Percentiles rank a stretch among this genome's conserved stretches.
phyloP scores from a whole-genome alignment of 257 asterid species.

The Handroanthus guayacan region DNA sequence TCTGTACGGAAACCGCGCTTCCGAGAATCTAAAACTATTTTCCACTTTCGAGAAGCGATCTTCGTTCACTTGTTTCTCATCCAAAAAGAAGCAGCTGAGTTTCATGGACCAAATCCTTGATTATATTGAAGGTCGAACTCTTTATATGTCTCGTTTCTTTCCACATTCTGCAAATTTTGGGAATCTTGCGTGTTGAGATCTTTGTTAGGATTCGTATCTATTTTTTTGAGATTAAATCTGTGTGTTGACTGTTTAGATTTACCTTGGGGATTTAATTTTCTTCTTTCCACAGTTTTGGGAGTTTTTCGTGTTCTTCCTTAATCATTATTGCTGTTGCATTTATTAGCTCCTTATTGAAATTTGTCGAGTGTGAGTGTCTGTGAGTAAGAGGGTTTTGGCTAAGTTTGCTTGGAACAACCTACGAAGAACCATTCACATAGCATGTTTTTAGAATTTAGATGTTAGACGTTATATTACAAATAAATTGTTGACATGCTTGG shows the following conservation, averaged over 20 bases:
- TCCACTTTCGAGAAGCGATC: constrained; percentile 41
- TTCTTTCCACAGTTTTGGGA: neutral
- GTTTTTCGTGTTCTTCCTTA: neutral
- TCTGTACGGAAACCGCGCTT: constrained; percentile 37
- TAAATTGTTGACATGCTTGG: too few relatives aligned
- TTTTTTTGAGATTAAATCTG: neutral
- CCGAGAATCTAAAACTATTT: constrained; percentile 32
- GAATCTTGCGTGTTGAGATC: neutral
- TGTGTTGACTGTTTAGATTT: constrained; percentile 19
- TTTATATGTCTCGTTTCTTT: neutral
- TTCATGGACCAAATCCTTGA: constrained; percentile 95
- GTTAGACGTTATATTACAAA: too few relatives aligned
- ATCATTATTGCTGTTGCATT: neutral
- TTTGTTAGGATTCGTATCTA: neutral
- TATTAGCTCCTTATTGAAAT: neutral
- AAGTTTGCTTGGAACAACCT: too few relatives aligned
- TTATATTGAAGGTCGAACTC: constrained; percentile 78
- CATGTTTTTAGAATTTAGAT: too few relatives aligned
- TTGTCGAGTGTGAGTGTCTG: constrained; percentile 4
- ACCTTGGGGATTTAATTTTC: neutral
- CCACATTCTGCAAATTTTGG: neutral
- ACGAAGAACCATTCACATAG: too few relatives aligned
- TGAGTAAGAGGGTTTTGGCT: too few relatives aligned
- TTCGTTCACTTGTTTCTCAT: constrained; percentile 67
- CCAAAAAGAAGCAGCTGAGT: constrained; percentile 79